Evolutionary conservation across 1,139 yeast species (phyloP).

Genomic region (Nakaseomyces sp.): DNA sequence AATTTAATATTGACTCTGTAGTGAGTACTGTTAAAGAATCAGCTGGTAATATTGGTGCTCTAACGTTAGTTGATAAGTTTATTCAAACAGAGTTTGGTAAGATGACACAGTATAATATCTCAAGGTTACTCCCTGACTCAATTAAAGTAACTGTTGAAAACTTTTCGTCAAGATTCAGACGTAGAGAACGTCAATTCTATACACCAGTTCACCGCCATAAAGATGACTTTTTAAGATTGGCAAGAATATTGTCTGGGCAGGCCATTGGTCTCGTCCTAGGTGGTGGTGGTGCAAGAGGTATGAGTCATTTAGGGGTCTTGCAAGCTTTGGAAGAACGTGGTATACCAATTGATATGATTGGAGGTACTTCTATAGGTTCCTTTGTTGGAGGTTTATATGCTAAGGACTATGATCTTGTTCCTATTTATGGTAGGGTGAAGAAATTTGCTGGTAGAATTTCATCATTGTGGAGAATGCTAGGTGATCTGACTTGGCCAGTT

Average conservation of each 20-base stretch:
- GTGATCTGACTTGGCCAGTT: conserved; percentile 86
- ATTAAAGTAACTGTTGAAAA: conserved; percentile 31
- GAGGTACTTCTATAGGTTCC: conserved; percentile 95
- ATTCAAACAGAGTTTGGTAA: conserved; percentile 28
- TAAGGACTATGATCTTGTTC: conserved; percentile 79
- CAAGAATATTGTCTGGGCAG: conserved; percentile 81
- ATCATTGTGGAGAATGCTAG: conserved; percentile 73
- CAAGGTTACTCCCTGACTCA: conserved; percentile 28
- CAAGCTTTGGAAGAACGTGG: conserved; percentile 89
- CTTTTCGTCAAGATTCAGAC: conserved; percentile 27
- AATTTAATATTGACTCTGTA: conserved; percentile 29
- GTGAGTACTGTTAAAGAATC: conserved; percentile 11
- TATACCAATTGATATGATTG: conserved; percentile 85
- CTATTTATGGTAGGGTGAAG: conserved; percentile 84
- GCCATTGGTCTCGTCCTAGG: conserved; percentile 92
- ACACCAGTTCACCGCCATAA: conserved; percentile 55
- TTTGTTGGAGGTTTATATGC: conserved; percentile 95
- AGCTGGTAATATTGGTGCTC: conserved; percentile 14
- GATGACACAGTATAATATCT: conserved; percentile 28
- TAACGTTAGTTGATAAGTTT: conserved; percentile 23
- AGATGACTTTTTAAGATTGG: conserved; percentile 80
- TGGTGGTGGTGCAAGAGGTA: conserved; percentile 97
- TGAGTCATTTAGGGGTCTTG: conserved; percentile 87
- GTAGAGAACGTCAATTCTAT: conserved; percentile 30
- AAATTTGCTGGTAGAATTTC: conserved; percentile 76